These are phyloP conservation scores for Suillus hirtellus DNA, from an alignment of 768 basidiomycete genomes.

Conservation along the genomic window DNA sequence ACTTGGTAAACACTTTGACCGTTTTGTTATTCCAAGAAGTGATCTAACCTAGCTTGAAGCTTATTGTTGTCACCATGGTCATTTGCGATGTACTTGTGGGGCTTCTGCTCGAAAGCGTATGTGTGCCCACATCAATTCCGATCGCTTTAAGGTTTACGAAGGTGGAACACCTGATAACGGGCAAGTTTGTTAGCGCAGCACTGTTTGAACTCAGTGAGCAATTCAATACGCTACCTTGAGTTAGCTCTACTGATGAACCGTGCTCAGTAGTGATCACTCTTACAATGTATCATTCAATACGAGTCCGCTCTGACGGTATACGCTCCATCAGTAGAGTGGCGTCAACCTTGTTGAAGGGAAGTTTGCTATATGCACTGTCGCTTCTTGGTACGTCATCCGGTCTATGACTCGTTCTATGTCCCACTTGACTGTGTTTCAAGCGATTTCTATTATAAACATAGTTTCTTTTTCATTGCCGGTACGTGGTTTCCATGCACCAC, in stretches of 20 bases:
- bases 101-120: constrained; percentile 9
- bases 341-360: constrained; percentile 12
- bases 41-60: not conserved
- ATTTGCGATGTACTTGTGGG: constrained; percentile 7
- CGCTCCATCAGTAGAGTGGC: not conserved
- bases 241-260: not conserved
- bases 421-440: constrained; percentile 2
- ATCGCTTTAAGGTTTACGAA: not conserved
- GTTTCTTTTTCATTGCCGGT: constrained; percentile 13
- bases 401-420: not conserved
- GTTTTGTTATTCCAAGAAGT: not conserved
- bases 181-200: constrained; percentile 14
- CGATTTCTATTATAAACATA: constrained; percentile 10
- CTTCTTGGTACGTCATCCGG: constrained; percentile 10
- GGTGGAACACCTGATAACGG: constrained; percentile 9
- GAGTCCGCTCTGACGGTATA: not conserved
- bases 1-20: constrained; percentile 4
- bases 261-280: constrained; percentile 4
- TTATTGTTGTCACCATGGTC: constrained; percentile 9
- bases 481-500: not conserved
- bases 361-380: constrained; percentile 14
- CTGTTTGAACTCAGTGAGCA: constrained; percentile 16
- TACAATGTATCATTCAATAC: constrained; percentile 7
- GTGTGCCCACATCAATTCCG: constrained; percentile 3
- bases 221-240: not conserved